These are phyloP conservation scores for Flaveria trinervia DNA, from an alignment of 129 eudicot species.

Conservation along the genomic window DNA sequence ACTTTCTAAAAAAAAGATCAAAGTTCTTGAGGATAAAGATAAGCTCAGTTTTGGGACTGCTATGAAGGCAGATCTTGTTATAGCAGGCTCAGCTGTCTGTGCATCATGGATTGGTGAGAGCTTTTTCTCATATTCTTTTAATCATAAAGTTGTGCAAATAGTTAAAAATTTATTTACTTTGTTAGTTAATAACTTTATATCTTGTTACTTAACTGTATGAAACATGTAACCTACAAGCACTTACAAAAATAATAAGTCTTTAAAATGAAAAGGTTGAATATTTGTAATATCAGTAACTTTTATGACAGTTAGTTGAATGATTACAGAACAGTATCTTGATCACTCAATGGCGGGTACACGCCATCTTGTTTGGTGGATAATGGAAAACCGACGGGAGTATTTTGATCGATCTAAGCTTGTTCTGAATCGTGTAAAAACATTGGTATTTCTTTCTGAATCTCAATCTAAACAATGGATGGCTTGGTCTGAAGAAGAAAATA, in stretches of 20 bases:
- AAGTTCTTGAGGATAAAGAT: constrained; percentile 82
- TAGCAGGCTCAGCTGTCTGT: constrained; percentile 97
- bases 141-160: neutral
- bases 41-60: constrained; percentile 84
- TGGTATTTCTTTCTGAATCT: constrained; percentile 74
- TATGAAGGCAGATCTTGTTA: constrained; percentile 87
- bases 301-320: too few relatives aligned
- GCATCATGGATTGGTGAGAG: constrained; percentile 98
- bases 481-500: constrained; percentile 91
- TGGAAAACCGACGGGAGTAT: constrained; percentile 98
- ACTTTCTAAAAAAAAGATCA: constrained; percentile 77
- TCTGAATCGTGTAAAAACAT: constrained; percentile 71
- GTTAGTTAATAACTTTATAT: too few relatives aligned
- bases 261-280: too few relatives aligned
- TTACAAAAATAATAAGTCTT: neutral
- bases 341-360: constrained; percentile 78
- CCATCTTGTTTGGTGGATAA: constrained; percentile 96
- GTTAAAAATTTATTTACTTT: neutral
- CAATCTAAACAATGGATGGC: constrained; percentile 91
- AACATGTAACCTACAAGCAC: neutral
- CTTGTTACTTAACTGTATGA: too few relatives aligned
- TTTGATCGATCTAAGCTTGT: constrained; percentile 79
- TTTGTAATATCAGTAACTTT: too few relatives aligned
- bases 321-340: constrained; percentile 73
- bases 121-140: neutral